Evolutionary conservation across 2,329 filamentous ascomycete genomes (phyloP), one percentile per base, ranked within the genome.

Genomic region (Falciphora oryzae): DNA sequence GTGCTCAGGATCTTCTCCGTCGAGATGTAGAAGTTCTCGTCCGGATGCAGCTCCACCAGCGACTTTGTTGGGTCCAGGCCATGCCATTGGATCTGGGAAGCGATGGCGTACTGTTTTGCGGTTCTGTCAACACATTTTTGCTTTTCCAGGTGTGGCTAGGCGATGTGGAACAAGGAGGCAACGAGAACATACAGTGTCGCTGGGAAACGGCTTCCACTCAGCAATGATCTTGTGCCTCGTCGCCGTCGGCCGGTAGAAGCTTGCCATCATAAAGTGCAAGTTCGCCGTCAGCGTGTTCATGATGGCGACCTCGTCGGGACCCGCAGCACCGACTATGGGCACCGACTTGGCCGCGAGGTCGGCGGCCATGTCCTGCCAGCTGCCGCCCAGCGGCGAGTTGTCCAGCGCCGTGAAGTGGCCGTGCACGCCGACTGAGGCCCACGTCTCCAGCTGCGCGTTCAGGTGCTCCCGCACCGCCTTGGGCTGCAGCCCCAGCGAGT

Each of bases 151-250:
- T 18, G 16, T 44, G 38, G 38, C 38, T 4, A 44, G 2, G 38
- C 38, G 61, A 7, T 53, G 27, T 57, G 28, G 25, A 28, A 53
- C 28, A 50, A 29, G 18, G 18, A 62, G 31, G 31, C 38, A n/a
- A 63, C 7, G 2, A 25, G 8, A 11, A 57, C 61, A 22, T 79
- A 71, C 80, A 88, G 88, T 89, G 72, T 97, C 93, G 74, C 90
- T 93, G 0, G 93, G 93, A 70, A 97, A 97, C 0, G 93, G 92
- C 73, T 93, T 93, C 76, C 90, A 91, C 75, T 97, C 92, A n/a
- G 94, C 82, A 63, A 96, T 89, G 67, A 96, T 89, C 78, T 94
- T 95, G 78, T 89, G 89, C 56, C 80, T 75, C 69, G 76, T 76
- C 77, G 82, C 72, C 0, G 82, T 89, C 0, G 92, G 92, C 63